A percentile compares a stretch with the other conserved stretches of the same genome.
These are phyloP conservation scores for Priceomyces castillae DNA, from an alignment of 805 yeast genomes.

Conservation along the genomic window DNA sequence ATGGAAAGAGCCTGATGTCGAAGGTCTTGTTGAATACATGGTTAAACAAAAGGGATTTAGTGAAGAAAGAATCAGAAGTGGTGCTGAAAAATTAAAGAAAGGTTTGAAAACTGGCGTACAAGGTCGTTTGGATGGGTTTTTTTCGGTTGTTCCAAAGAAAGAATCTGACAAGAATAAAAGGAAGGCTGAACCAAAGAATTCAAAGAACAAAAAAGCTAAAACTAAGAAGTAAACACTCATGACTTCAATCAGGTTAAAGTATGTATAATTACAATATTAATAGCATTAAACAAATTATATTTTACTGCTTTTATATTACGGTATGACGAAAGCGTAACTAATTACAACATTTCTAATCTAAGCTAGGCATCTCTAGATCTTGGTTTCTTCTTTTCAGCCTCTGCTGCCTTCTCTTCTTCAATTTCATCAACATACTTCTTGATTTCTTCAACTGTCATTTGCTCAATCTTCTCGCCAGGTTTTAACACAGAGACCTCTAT, in stretches of 20 bases:
- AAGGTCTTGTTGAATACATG: constrained; percentile 78
- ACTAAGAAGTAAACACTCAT: constrained; percentile 15
- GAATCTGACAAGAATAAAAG: constrained; percentile 32
- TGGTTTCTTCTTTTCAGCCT: constrained; percentile 62
- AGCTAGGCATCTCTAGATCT: constrained; percentile 19
- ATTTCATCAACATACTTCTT: constrained; percentile 73
- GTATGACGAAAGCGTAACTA: constrained; percentile 2
- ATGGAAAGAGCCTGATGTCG: constrained; percentile 88
- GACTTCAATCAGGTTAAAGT: neutral
- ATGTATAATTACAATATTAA: neutral
- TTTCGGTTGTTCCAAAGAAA: constrained; percentile 57
- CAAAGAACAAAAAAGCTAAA: constrained; percentile 24
- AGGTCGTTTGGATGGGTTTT: constrained; percentile 90
- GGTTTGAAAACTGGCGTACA: constrained; percentile 84
- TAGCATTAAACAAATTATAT: neutral
- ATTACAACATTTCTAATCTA: constrained; percentile 1
- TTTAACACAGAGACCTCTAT: constrained; percentile 88
- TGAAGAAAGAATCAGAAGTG: constrained; percentile 87
- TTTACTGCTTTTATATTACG: neutral
- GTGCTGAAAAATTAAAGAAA: constrained; percentile 81
- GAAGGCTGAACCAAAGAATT: constrained; percentile 27
- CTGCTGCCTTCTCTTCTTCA: constrained; percentile 84
- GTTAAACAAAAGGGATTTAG: constrained; percentile 86
- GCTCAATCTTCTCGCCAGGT: constrained; percentile 59
- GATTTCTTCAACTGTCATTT: constrained; percentile 67